These are phyloP conservation scores for Pilatotrama ljubarskyi DNA, from an alignment of 768 basidiomycete genomes.

Conservation along the genomic window DNA sequence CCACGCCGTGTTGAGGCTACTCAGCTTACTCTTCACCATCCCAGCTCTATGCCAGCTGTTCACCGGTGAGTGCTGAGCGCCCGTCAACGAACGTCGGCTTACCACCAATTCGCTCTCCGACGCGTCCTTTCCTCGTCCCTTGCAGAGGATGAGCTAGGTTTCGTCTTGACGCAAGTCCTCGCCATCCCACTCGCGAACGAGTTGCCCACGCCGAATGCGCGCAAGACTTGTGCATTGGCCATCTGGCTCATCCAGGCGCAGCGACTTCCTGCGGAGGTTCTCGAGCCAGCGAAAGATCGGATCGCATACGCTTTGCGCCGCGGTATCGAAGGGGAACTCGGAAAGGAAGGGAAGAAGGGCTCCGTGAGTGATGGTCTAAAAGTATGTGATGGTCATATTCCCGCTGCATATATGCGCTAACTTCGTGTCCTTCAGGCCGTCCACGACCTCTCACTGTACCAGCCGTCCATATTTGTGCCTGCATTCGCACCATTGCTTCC, in stretches of 20 bases:
- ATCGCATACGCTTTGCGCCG: conserved; percentile 73
- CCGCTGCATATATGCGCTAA: conserved; percentile 10
- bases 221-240: conserved; percentile 81
- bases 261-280: conserved; percentile 61
- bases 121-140: neutral
- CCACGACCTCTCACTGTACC: conserved; percentile 63
- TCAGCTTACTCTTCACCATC: conserved; percentile 58
- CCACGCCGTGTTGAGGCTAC: conserved; percentile 68
- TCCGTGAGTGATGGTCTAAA: conserved; percentile 76
- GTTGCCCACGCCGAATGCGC: conserved; percentile 78
- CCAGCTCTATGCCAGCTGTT: conserved; percentile 63
- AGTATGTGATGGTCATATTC: conserved; percentile 40
- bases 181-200: conserved; percentile 69
- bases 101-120: neutral
- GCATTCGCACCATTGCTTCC: conserved; percentile 61
- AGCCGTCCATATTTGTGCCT: conserved; percentile 68
- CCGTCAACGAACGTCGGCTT: conserved; percentile 5
- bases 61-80: conserved; percentile 44
- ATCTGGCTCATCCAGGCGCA: conserved; percentile 76
- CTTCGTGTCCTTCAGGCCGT: conserved; percentile 52
- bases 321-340: conserved; percentile 80
- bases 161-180: conserved; percentile 62
- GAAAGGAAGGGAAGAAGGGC: conserved; percentile 89
- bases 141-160: conserved; percentile 59
- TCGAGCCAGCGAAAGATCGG: conserved; percentile 61